Conservation (phyloP, 2,329 filamentous ascomycete species). For the Aspergillus persii region DNA sequence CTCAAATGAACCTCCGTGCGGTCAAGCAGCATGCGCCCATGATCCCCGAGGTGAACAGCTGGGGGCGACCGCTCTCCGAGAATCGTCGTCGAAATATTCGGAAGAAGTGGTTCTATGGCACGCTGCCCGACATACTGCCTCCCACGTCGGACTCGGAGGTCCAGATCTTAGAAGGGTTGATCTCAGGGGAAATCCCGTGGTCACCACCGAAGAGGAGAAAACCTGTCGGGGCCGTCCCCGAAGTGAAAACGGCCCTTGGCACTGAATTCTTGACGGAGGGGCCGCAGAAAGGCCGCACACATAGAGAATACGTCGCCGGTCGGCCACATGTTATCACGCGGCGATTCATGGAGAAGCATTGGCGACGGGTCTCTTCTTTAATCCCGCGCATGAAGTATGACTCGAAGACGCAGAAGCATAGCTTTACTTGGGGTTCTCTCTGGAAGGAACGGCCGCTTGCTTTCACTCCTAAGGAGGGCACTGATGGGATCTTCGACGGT, state of each 20-base stretch:
- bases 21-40: constrained; percentile 27
- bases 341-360: constrained; percentile 39
- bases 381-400: constrained; percentile 31
- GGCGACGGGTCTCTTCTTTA: constrained; percentile 35
- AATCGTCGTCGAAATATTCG: constrained; percentile 35
- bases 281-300: constrained; percentile 36
- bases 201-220: constrained; percentile 26
- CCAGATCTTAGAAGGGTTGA: constrained; percentile 31
- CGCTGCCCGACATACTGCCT: constrained; percentile 34
- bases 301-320: constrained; percentile 31
- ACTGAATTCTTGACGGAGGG: constrained; percentile 34
- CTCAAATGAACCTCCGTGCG: constrained; percentile 22
- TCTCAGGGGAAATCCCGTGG: constrained; percentile 34
- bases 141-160: constrained; percentile 40
- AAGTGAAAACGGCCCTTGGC: constrained; percentile 11
- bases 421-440: constrained; percentile 30
- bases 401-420: constrained; percentile 18
- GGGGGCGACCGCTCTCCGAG: constrained; percentile 32
- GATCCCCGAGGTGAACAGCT: constrained; percentile 37
- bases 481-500: background rate
- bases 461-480: background rate
- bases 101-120: constrained; percentile 36
- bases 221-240: background rate
- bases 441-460: background rate
- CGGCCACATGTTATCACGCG: constrained; percentile 41